Evolutionary conservation across 2,329 filamentous ascomycete species (phyloP).

Genomic region (Alternaria gansuensis): DNA sequence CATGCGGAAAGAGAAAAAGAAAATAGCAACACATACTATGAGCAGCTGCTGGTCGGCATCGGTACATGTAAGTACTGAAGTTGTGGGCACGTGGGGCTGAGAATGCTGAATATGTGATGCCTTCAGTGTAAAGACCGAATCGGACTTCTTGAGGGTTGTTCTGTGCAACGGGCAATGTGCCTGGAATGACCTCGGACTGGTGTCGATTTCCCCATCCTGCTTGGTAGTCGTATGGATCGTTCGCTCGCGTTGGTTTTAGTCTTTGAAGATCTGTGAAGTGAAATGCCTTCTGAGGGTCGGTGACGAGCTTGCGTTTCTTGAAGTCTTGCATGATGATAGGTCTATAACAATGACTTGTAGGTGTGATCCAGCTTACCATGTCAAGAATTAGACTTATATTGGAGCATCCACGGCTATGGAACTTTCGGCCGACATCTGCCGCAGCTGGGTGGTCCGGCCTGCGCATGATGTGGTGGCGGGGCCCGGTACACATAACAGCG

Average conservation of each 20-base stretch:
- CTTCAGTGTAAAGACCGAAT: constrained; percentile 58
- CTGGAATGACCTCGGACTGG: constrained; percentile 55
- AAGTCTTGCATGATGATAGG: constrained; percentile 42
- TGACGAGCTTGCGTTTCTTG: constrained; percentile 49
- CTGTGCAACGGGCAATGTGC: constrained; percentile 55
- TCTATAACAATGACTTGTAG: neutral
- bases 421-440: constrained; percentile 41
- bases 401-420: constrained; percentile 31
- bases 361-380: constrained; percentile 17
- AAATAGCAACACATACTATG: constrained; percentile 43
- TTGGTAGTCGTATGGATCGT: constrained; percentile 53
- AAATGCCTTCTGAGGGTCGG: constrained; percentile 51
- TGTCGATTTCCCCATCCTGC: constrained; percentile 53
- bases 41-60: constrained; percentile 55
- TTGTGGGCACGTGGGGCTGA: constrained; percentile 55
- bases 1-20: constrained; percentile 3
- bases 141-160: constrained; percentile 56
- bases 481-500: constrained; percentile 36
- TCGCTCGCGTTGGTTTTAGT: constrained; percentile 50
- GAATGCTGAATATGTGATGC: constrained; percentile 58
- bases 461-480: constrained; percentile 48
- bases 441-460: constrained; percentile 42
- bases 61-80: constrained; percentile 58
- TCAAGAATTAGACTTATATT: constrained; percentile 41
- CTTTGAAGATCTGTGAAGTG: constrained; percentile 53